Evolutionary conservation across 768 basidiomycete species (phyloP).

Genomic region (Mycena sanguinolenta): DNA sequence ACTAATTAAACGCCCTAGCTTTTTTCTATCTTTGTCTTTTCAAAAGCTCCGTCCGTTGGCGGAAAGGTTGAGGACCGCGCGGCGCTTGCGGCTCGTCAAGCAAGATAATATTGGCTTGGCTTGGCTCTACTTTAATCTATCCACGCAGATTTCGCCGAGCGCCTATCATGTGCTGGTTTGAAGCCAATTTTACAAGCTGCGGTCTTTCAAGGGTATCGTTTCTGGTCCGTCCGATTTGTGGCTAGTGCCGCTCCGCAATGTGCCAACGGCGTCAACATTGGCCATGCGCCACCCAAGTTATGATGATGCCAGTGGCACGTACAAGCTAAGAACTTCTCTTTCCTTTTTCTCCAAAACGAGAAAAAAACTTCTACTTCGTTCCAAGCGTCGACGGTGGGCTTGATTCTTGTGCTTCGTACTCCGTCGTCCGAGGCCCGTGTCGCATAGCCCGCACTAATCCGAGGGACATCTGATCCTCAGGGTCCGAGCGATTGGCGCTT

Average conservation of each 20-base stretch:
- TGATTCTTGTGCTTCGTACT: neutral
- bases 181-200: neutral
- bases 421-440: constrained; percentile 15
- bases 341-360: neutral
- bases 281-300: neutral
- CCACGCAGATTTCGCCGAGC: constrained; percentile 1
- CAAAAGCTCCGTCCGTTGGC: constrained; percentile 19
- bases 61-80: neutral
- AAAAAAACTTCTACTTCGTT: neutral
- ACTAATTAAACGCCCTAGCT: neutral
- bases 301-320: too few relatives aligned
- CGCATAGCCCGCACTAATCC: constrained; percentile 1
- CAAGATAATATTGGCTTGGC: neutral
- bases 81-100: neutral
- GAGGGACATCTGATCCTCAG: constrained; percentile 31
- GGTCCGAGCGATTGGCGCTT: constrained; percentile 33
- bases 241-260: neutral
- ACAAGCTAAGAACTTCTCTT: neutral
- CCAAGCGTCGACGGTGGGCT: neutral
- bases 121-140: neutral
- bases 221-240: constrained; percentile 6
- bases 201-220: neutral
- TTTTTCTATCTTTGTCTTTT: constrained; percentile 3
- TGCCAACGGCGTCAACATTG: neutral
- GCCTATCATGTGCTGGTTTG: neutral